Evolutionary conservation across 2,329 filamentous ascomycete species (phyloP), one percentile per base, ranked within the genome.

Genomic region (Proliferodiscus dingleyae): DNA sequence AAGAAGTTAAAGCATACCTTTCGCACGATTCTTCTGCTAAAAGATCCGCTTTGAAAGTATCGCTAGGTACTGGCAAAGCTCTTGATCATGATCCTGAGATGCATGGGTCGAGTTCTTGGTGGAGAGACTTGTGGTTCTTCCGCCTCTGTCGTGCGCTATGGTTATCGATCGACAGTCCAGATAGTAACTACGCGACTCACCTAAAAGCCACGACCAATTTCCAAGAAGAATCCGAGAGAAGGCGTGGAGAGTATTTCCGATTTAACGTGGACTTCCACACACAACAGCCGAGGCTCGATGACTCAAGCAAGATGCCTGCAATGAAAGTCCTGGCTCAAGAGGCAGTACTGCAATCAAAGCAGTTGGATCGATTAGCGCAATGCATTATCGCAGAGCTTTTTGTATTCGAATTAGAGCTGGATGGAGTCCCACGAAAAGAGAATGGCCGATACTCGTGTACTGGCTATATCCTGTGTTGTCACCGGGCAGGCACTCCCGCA

Each of bases 241-340:
- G 48, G 38, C 30, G 22, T 42, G 37, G 40, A 9, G 13, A 49
- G 41, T 53, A 53, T 43, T 53, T 51, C 30, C 45, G 56, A 30
- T 57, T 60, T 41, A 47, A 60, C 46, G 36, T 57, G n/a, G 39
- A 58, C 33, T 54, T 60, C 36, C 19, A 43, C 41, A 34, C 46
- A 26, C 41, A 11, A 24, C 21, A 46, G 33, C 47, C 45, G 5
- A 28, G 21, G 30, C 37, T 51, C 28, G 43, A 54, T 30, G 38
- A 54, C 39, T 29, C 33, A 41, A 52, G 26, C 30, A 57, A 49
- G 47, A 58, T 58, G 18, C 44, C 22, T n/a, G 37, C 56, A 37
- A 42, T 58, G 23, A 53, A 50, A 28, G 43, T 37, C 10, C 37
- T 43, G 15, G 49, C 51, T n/a, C 38, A 36, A 32, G 45, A 47